Conservation (phyloP, 805 yeast species). For the Isabelozyma heimii region DNA sequence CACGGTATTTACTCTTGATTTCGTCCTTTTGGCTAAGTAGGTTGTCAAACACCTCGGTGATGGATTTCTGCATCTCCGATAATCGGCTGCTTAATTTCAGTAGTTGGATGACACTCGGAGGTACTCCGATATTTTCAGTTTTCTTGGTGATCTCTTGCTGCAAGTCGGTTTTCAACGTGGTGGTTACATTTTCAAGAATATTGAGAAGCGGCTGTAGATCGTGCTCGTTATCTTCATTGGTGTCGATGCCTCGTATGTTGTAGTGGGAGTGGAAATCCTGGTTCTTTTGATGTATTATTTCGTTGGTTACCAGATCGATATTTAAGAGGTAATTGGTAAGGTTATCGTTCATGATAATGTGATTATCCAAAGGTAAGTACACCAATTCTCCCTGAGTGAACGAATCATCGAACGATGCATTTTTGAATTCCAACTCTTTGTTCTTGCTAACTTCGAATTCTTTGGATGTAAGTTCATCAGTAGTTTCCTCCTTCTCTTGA, state of each 20-base stretch:
- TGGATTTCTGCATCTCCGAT: constrained; percentile 11
- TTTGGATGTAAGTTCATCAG: neutral
- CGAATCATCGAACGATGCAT: constrained; percentile 6
- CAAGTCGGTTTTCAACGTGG: neutral
- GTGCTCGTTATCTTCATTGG: neutral
- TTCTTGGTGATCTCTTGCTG: neutral
- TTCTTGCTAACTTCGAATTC: neutral
- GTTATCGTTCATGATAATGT: constrained; percentile 19
- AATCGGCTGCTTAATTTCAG: constrained; percentile 16
- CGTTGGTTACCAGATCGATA: constrained; percentile 22
- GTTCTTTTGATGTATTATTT: constrained; percentile 3
- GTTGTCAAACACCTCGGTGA: constrained; percentile 14
- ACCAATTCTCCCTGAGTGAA: constrained; percentile 18
- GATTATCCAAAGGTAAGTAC: constrained; percentile 8
- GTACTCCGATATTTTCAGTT: neutral
- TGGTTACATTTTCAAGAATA: constrained; percentile 1
- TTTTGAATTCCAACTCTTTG: neutral
- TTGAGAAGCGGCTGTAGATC: constrained; percentile 3
- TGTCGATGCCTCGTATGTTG: neutral
- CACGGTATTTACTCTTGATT: constrained; percentile 18
- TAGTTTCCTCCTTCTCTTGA: neutral
- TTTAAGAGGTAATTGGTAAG: constrained; percentile 24
- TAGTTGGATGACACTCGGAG: constrained; percentile 6
- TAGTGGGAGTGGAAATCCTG: neutral
- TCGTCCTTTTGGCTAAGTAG: constrained; percentile 13